Base-by-base conservation (phyloP, 148 eudicot genomes). In the Fagopyrum tataricum region DNA sequence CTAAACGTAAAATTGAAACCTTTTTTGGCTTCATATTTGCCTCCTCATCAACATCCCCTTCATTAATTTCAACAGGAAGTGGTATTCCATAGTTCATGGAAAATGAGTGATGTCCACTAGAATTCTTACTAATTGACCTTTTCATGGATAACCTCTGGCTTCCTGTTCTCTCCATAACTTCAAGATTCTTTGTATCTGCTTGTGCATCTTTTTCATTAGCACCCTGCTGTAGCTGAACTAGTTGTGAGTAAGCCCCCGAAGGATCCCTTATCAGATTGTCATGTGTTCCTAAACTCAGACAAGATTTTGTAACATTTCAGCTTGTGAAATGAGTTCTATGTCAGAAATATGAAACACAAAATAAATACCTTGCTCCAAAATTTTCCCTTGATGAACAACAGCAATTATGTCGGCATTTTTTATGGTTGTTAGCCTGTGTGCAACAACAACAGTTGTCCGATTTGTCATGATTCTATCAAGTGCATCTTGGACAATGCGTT, bases 401-500 rank as follows among this genome's bases (percentile, higher is more conserved):
- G 96, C 97, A 26, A 92, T 92, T 46, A 78, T 73, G 62, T 90
- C 86, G 44, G 96, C 96, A 73, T 88, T 88, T 74, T 87, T 86
- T 52, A 92, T 81, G 14, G 97, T 92, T 14, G 91, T 90, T 72
- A 92, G 56, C 14, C 96, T 85, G 82, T 92, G 96, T 11, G 97
- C 97, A 44, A 92, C 97, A 40, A 92, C 86, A 39, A 92, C 85
- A 11, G 97, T 92, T 24, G 97, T 92, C 76, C 96, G 69, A 42
- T 85, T 82, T 55, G 83, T 43, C 96, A 92, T 92, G 7, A 88
- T 80, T 13, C 86, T 88, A 47, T 87, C 92, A 40, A 92, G 88
- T 8, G 97, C 97, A 69, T 90, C 92, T 80, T 92, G 97, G 10
- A 92, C 97, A 39, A 85, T 59, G 7, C 91, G 89, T 73, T 92